Percentiles rank a stretch among this genome's conserved stretches.
Evolutionary conservation across 768 basidiomycete genomes (phyloP).

Genomic region (Lentinus tigrinus): DNA sequence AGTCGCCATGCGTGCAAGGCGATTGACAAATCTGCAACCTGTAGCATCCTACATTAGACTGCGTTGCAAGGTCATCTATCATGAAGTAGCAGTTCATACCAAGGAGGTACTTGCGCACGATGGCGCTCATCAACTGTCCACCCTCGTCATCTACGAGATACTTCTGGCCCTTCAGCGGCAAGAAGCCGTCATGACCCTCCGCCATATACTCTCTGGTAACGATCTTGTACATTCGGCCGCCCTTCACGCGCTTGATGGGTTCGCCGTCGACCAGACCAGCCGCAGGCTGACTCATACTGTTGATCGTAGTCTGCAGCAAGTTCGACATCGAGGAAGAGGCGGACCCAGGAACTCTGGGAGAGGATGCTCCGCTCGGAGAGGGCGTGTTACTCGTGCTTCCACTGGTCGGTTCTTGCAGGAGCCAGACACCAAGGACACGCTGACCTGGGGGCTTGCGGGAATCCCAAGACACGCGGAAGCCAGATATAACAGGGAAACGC

Average conservation of each 20-base stretch:
- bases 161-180: slow-evolving; percentile 58
- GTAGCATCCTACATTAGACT: slow-evolving; percentile 1
- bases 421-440: slow-evolving; percentile 73
- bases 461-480: slow-evolving; percentile 85
- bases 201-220: slow-evolving; percentile 89
- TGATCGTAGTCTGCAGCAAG: slow-evolving; percentile 14
- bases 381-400: slow-evolving; percentile 20
- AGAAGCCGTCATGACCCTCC: slow-evolving; percentile 81
- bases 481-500: slow-evolving; percentile 86
- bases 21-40: slow-evolving; percentile 79
- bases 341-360: slow-evolving; percentile 8
- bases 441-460: slow-evolving; percentile 68
- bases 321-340: slow-evolving; percentile 21
- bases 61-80: background rate
- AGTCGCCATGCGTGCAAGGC: slow-evolving; percentile 44
- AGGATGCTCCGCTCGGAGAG: slow-evolving; percentile 18
- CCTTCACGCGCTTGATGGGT: slow-evolving; percentile 48
- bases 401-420: slow-evolving; percentile 36
- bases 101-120: slow-evolving; percentile 82
- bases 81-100: slow-evolving; percentile 41
- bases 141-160: slow-evolving; percentile 82
- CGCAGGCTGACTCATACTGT: background rate
- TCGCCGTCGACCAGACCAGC: slow-evolving; percentile 43
- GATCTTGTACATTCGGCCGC: slow-evolving; percentile 66
- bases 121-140: slow-evolving; percentile 72